phyloP scores from a whole-genome alignment of 2,329 filamentous ascomycete genomes.

The Aspergillus sp. region DNA sequence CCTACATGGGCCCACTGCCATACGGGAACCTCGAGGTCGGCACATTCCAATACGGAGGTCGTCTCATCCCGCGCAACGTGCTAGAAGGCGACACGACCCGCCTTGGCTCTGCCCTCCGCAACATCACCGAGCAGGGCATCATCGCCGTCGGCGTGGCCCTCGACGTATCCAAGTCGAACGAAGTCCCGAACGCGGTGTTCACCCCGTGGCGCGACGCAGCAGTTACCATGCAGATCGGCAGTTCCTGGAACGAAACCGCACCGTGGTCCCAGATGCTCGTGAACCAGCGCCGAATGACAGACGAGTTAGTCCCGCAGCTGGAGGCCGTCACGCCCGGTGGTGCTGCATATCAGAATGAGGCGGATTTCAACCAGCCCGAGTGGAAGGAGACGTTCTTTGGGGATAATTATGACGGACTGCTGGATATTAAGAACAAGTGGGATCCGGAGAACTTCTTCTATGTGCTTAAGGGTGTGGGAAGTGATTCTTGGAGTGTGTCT shows the following conservation, averaged over 20 bases:
- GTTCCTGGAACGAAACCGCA: constrained; percentile 5
- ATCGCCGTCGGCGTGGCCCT: neutral
- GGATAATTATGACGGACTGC: constrained; percentile 17
- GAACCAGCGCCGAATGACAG: constrained; percentile 1
- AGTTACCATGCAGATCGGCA: constrained; percentile 3
- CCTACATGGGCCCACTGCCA: too few species aligned
- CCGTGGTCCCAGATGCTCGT: constrained; percentile 2
- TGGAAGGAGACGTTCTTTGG: constrained; percentile 15
- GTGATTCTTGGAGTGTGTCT: constrained; percentile 11
- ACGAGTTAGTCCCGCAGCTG: constrained; percentile 11
- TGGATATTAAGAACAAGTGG: constrained; percentile 20
- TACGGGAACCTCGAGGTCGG: too few species aligned
- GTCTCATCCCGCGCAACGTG: too few species aligned
- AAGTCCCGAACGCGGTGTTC: constrained; percentile 1
- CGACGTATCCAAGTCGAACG: constrained; percentile 1
- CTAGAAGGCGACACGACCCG: too few species aligned
- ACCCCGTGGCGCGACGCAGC: constrained; percentile 8
- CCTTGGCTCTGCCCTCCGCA: too few species aligned
- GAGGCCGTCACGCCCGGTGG: constrained; percentile 13
- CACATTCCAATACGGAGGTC: too few species aligned
- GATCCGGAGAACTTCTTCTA: constrained; percentile 21
- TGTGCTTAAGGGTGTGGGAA: constrained; percentile 21
- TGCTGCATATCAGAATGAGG: constrained; percentile 16
- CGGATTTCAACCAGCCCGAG: constrained; percentile 8
- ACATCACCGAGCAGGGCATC: too few species aligned